phyloP scores from a whole-genome alignment of 208 protist genomes.

The Naegleria fowleri region DNA sequence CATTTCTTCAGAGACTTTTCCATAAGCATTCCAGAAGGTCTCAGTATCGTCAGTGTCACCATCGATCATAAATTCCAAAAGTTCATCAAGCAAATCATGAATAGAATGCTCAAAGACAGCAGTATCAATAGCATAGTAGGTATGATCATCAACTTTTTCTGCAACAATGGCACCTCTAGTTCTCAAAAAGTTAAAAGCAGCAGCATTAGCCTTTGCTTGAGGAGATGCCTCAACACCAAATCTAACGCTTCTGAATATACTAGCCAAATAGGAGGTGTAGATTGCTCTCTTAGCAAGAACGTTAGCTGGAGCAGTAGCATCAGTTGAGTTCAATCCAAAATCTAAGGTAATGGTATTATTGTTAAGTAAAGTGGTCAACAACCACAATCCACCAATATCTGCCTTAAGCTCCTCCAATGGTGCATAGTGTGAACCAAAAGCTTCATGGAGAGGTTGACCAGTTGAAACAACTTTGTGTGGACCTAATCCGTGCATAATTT shows the following conservation, averaged over 20 bases:
- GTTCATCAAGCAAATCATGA: background rate
- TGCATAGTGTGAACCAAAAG: background rate
- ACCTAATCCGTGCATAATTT: constrained; percentile 23
- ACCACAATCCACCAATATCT: constrained; percentile 22
- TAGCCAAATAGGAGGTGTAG: background rate
- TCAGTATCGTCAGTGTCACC: background rate
- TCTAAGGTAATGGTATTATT: background rate
- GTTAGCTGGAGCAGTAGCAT: background rate
- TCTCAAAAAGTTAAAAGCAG: constrained; percentile 15
- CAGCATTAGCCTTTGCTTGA: background rate
- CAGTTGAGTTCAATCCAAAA: background rate
- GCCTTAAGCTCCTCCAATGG: constrained; percentile 19
- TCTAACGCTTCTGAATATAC: constrained; percentile 5
- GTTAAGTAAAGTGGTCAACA: background rate
- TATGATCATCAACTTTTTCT: background rate
- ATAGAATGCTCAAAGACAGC: background rate
- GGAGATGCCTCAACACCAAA: background rate
- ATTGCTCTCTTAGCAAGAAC: background rate
- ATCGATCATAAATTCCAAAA: background rate
- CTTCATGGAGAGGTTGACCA: background rate
- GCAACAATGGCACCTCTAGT: background rate
- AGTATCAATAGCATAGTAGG: background rate
- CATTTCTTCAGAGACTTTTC: background rate
- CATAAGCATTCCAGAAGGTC: background rate
- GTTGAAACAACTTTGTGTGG: background rate